A percentile compares a stretch with the other conserved stretches of the same genome.
phyloP scores from a whole-genome alignment of 129 eudicot genomes.

The Tanacetum coccineum region DNA sequence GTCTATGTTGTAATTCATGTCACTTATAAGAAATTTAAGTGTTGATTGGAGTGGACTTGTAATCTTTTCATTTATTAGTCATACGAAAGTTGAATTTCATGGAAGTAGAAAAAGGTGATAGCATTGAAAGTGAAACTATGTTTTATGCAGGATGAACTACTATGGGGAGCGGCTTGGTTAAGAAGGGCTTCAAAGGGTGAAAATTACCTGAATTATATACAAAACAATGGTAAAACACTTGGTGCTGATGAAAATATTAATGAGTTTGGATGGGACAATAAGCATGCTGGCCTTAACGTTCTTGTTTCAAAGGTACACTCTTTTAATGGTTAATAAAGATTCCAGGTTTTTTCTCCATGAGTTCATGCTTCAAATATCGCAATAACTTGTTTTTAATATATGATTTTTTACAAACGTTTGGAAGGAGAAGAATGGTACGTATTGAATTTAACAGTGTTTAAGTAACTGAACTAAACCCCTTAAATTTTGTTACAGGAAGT shows the following conservation, averaged over 20 bases:
- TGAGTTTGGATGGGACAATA: constrained; percentile 98
- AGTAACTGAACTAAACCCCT: not conserved
- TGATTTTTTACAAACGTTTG: too few relatives aligned
- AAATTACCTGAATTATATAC: constrained; percentile 65
- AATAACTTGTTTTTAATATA: too few relatives aligned
- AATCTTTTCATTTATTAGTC: too few relatives aligned
- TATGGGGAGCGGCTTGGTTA: constrained; percentile 99
- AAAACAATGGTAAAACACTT: constrained; percentile 77
- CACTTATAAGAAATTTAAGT: too few relatives aligned
- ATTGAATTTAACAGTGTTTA: not conserved
- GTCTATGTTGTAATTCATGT: too few relatives aligned
- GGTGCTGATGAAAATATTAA: constrained; percentile 86
- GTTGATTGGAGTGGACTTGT: too few relatives aligned
- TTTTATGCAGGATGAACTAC: constrained; percentile 71
- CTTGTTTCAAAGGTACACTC: constrained; percentile 79
- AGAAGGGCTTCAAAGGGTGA: constrained; percentile 68
- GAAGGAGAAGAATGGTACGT: too few relatives aligned
- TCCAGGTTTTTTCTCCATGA: not conserved
- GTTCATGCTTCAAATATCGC: too few relatives aligned
- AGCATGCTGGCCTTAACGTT: constrained; percentile 96
- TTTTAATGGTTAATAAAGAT: too few relatives aligned
- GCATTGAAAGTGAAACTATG: not conserved
- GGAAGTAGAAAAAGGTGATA: too few relatives aligned
- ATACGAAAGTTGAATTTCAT: too few relatives aligned
- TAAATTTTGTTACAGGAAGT: constrained; percentile 55